Percentiles rank a stretch among this genome's conserved stretches.
Evolutionary conservation across 768 basidiomycete genomes (phyloP).

Genomic region (Boletus subparvulus): DNA sequence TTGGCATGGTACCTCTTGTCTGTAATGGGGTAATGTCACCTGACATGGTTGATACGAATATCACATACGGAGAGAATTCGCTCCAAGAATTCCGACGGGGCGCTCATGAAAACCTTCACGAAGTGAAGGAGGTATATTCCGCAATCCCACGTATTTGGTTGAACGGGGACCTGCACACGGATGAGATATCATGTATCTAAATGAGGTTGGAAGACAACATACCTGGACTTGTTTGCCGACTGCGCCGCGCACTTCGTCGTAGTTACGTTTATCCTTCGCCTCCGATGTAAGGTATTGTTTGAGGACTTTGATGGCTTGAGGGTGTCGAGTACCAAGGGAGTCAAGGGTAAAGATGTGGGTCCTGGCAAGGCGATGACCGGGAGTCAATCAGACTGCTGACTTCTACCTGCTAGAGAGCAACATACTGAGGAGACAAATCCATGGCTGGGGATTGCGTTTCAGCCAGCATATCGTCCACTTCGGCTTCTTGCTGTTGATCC

Average conservation of each 20-base stretch:
- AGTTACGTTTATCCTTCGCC: conserved; percentile 66
- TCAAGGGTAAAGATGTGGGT: conserved; percentile 88
- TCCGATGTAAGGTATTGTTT: conserved; percentile 70
- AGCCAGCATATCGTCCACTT: conserved; percentile 32
- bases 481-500: conserved; percentile 32
- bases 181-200: not conserved
- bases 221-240: conserved; percentile 55
- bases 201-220: conserved; percentile 17
- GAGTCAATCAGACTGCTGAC: not conserved
- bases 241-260: conserved; percentile 39
- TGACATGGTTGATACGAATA: not conserved
- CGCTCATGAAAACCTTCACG: conserved; percentile 68
- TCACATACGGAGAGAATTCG: conserved; percentile 42
- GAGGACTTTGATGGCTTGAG: conserved; percentile 59
- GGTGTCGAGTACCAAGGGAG: conserved; percentile 78
- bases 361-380: conserved; percentile 35
- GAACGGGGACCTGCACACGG: conserved; percentile 69
- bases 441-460: conserved; percentile 15
- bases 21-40: conserved; percentile 10
- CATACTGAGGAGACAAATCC: conserved; percentile 26
- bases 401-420: not conserved
- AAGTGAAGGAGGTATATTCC: conserved; percentile 91
- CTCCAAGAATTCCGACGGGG: conserved; percentile 52
- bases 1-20: conserved; percentile 34
- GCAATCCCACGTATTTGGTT: conserved; percentile 90